Evolutionary conservation across 1,284 basidiomycete genomes (phyloP).

Genomic region (Ganoderma sp.): DNA sequence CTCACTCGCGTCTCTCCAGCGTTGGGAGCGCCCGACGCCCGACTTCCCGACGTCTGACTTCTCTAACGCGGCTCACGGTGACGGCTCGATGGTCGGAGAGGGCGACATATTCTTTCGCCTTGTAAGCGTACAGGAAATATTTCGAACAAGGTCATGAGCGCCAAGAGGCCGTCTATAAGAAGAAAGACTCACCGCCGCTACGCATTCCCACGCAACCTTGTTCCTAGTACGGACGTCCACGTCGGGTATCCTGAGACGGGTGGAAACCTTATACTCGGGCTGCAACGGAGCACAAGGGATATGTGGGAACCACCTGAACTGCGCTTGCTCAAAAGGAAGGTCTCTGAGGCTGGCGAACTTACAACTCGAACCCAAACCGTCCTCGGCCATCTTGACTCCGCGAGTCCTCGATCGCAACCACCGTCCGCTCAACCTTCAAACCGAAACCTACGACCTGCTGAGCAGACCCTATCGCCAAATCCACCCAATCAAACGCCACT

Average conservation of each 20-base stretch:
- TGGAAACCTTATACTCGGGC: not conserved
- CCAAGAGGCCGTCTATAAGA: not conserved
- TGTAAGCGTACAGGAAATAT: not conserved
- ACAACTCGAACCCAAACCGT: not conserved
- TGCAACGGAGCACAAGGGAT: not conserved
- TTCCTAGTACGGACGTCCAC: not conserved
- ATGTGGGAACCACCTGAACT: not conserved
- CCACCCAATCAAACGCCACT: not conserved
- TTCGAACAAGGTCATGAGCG: not conserved
- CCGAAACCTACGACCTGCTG: not conserved
- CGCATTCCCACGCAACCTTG: conserved; percentile 10
- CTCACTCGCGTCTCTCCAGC: no score
- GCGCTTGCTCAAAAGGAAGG: not conserved
- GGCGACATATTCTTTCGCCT: not conserved
- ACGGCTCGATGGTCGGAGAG: not conserved
- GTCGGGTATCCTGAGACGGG: not conserved
- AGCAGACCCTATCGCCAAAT: not conserved
- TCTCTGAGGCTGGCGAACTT: not conserved
- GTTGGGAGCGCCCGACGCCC: no score
- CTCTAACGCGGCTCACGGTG: not conserved
- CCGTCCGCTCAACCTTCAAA: not conserved
- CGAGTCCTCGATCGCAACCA: not conserved
- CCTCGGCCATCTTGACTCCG: not conserved
- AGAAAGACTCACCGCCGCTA: not conserved
- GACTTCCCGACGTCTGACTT: not conserved